Conservation (phyloP, 768 basidiomycete species). For the Rhodosporidiobolus sp. region DNA sequence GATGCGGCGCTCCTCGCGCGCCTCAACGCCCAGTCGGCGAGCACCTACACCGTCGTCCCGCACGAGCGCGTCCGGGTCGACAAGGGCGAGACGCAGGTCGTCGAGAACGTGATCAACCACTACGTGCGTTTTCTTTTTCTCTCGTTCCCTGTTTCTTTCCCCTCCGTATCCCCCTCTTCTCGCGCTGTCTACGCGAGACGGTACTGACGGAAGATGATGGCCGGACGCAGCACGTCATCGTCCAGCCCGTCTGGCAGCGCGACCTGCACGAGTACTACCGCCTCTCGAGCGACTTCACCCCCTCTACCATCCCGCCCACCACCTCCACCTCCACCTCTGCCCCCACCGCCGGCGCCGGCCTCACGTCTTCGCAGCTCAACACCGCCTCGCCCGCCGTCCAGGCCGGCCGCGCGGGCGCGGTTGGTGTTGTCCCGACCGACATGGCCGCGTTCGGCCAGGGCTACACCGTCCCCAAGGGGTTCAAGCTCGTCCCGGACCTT, state of each 20-base stretch:
- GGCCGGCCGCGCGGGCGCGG: background rate
- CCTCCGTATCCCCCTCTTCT: background rate
- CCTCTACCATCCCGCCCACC: slow-evolving; percentile 1
- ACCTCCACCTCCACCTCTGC: background rate
- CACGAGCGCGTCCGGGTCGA: slow-evolving; percentile 28
- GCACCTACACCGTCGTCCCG: slow-evolving; percentile 29
- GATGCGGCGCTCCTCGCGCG: slow-evolving; percentile 19
- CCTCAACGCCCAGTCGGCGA: slow-evolving; percentile 20
- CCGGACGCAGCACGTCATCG: slow-evolving; percentile 14
- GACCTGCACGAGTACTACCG: slow-evolving; percentile 34
- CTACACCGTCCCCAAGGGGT: slow-evolving; percentile 5
- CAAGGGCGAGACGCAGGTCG: slow-evolving; percentile 33
- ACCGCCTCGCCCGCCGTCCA: slow-evolving; percentile 13
- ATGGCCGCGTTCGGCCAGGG: slow-evolving; percentile 1
- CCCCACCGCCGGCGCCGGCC: background rate
- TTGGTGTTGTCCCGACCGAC: background rate
- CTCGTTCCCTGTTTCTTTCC: background rate
- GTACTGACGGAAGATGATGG: too few relatives aligned
- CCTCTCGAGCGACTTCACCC: slow-evolving; percentile 20
- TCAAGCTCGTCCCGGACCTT: slow-evolving; percentile 18
- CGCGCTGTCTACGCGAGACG: background rate
- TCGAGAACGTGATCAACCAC: slow-evolving; percentile 27
- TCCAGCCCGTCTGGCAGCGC: slow-evolving; percentile 31
- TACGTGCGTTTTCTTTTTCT: slow-evolving; percentile 1
- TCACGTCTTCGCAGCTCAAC: slow-evolving; percentile 7